Base-by-base conservation (phyloP, 768 basidiomycete species). In the Coprinellus aureogranulatus region DNA sequence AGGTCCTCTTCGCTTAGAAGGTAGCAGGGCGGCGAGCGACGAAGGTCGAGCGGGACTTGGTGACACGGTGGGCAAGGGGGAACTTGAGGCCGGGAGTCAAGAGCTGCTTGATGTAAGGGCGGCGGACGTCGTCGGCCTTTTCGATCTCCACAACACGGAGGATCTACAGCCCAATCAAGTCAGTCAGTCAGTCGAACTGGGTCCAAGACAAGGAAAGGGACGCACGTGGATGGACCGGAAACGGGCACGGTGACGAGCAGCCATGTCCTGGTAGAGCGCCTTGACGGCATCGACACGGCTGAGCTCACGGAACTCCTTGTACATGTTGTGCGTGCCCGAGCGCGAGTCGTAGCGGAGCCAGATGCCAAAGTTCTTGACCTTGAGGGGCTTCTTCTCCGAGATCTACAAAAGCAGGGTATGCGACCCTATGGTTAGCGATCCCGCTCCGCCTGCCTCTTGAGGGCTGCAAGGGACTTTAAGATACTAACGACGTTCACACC, bases 241-340 rank as follows among this genome's bases (percentile, higher is more conserved):
- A 73, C 97, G 94, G 63, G 97, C 97, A 78, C 96, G 94, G 77
- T 99, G 96, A 65, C 95, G 85, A 61, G 97, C 94, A 68, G 97
- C 93, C 96, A 99, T 98, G 78, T 98, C 96, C 80, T 98, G 96
- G 86, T 98, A 98, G 73, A 98, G 77, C 66, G 88, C 82, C 83
- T 91, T 94, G 72, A 98, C 97, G 57, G 97, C 96, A 72, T 92
- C 95, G 59, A 92, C 88, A 63, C 97, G 89, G 65, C 83, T 83
- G 66, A 99, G 88, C 68, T 98, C 96, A 70, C 94, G 92, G 90
- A 92, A 98, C 77, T 92, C 90, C 86, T 95, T 95, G 90, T 97
- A 97, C 94, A 98, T 96, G 87, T 99, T 99, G 88, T 98, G 97
- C 46, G 97, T 99, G 62, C 97, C 97, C 52, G 95, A 97, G 67